Base-by-base conservation (phyloP, 78 protist genomes). In the Protostelium mycophagum region DNA sequence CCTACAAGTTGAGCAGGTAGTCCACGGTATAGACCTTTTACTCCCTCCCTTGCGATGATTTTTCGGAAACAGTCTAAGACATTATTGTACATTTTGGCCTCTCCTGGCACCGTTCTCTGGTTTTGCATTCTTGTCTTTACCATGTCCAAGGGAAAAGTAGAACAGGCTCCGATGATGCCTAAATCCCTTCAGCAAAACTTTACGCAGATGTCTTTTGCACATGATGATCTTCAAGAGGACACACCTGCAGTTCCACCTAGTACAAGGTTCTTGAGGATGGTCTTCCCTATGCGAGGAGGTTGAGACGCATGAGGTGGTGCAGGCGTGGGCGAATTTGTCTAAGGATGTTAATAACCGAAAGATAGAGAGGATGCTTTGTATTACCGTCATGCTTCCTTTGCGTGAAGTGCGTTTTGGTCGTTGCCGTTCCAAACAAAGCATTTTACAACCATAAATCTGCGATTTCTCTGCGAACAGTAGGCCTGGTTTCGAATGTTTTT, bases 121-220 rank as follows among this genome's bases (percentile, higher is more conserved):
- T 87, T 91, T 73, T 96, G 97, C 84, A 94, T 86, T 86, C 96
- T 89, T n/a, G 97, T 96, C 85, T 96, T 96, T 34, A 92, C 88
- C 84, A 94, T 83, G 86, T 96, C 97, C 1, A 96, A 35, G 35
- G 97, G 97, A 87, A 90, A 96, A 38, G 94, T 89, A 16, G 85
- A 88, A 1, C 91, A 36, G 1, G 94, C 91, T 35, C 96, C 96
- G 37, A 94, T 92, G 28, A 88, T 88, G 28, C 97, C 97, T 36
- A 96, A 96, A n/a, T n/a, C n/a, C n/a, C n/a, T n/a, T n/a, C n/a
- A n/a, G n/a, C n/a, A n/a, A 29, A 92, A 51, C 16, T 51, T 16
- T 25, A 25, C 16, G 5, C 73, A 51, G 73, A 16, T 51, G 73
- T 5, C 73, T 5, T 51, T 5, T 25, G 73, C 5, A 16, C 31